Conservation (phyloP, 495 filamentous ascomycete species). For the Durotheca rogersii region DNA sequence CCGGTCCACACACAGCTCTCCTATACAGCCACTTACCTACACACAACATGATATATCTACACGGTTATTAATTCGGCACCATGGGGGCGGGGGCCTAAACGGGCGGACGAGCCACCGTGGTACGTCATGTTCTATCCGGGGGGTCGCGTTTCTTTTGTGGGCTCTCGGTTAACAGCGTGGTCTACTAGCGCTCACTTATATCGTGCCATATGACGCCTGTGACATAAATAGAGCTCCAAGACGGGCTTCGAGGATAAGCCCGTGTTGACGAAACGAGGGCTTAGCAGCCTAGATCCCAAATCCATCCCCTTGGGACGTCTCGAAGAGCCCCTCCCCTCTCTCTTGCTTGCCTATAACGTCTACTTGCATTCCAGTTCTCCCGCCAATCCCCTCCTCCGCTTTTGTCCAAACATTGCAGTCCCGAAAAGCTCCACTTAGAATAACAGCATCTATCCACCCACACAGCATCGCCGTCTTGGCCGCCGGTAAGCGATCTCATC, state of each 20-base stretch:
- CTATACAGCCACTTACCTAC: no score
- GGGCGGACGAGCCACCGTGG: constrained; percentile 1
- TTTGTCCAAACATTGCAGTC: no score
- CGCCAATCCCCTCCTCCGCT: constrained; percentile 7
- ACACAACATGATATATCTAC: no score
- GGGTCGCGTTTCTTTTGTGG: constrained; percentile 4
- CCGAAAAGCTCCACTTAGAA: no score
- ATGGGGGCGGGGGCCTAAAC: no score
- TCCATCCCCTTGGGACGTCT: constrained; percentile 20
- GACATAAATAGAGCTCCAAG: constrained; percentile 25
- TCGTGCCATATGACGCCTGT: constrained; percentile 24
- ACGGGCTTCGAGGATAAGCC: constrained; percentile 15
- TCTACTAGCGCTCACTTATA: constrained; percentile 30
- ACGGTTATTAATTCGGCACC: no score
- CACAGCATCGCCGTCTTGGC: constrained; percentile 1
- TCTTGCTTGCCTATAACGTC: constrained; percentile 15
- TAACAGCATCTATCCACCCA: not conserved
- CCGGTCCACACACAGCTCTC: no score
- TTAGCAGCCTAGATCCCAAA: constrained; percentile 13
- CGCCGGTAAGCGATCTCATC: constrained; percentile 19
- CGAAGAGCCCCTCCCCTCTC: constrained; percentile 5
- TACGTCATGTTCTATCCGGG: constrained; percentile 20
- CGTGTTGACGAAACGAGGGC: constrained; percentile 9
- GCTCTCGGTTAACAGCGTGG: constrained; percentile 17
- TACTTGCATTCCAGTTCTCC: constrained; percentile 17